Evolutionary conservation across 208 protist species (phyloP).

Genomic region (Strigomonas oncopelti): DNA sequence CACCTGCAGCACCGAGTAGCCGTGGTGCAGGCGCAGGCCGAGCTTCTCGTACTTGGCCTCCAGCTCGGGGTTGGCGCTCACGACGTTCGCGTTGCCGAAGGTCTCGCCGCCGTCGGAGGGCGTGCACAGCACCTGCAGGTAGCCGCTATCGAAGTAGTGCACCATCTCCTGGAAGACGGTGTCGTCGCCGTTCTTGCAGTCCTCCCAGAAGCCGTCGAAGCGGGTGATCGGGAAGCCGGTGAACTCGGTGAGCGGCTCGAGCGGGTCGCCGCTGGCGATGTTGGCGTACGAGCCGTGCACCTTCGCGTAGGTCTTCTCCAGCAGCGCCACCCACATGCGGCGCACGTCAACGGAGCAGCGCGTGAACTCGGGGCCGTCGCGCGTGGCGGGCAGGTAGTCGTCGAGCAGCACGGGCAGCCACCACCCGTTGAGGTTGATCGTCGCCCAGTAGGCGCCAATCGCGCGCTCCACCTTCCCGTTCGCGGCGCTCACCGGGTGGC

Average conservation of each 20-base stretch:
- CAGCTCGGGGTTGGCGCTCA: slow-evolving; percentile 33
- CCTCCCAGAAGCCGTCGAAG: slow-evolving; percentile 56
- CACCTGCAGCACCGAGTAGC: slow-evolving; percentile 54
- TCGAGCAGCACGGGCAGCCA: slow-evolving; percentile 77
- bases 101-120: slow-evolving; percentile 37
- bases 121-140: slow-evolving; percentile 70
- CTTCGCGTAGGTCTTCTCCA: slow-evolving; percentile 89
- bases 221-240: slow-evolving; percentile 74
- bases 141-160: slow-evolving; percentile 37
- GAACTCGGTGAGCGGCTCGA: slow-evolving; percentile 70
- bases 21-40: slow-evolving; percentile 58
- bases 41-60: slow-evolving; percentile 52
- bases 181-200: slow-evolving; percentile 32
- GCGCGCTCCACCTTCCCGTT: slow-evolving; percentile 51
- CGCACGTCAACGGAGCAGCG: slow-evolving; percentile 54
- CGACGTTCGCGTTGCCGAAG: slow-evolving; percentile 34
- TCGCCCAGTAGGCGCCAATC: slow-evolving; percentile 73
- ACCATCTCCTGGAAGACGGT: slow-evolving; percentile 53
- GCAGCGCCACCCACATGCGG: slow-evolving; percentile 78
- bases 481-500: slow-evolving; percentile 50
- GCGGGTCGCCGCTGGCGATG: slow-evolving; percentile 71
- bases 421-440: slow-evolving; percentile 80
- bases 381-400: slow-evolving; percentile 68
- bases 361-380: slow-evolving; percentile 55
- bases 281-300: slow-evolving; percentile 76